Percentiles rank a stretch among this genome's conserved stretches.
Conservation (phyloP, 305 asterid genomes). For the Solanum hybrid region DNA sequence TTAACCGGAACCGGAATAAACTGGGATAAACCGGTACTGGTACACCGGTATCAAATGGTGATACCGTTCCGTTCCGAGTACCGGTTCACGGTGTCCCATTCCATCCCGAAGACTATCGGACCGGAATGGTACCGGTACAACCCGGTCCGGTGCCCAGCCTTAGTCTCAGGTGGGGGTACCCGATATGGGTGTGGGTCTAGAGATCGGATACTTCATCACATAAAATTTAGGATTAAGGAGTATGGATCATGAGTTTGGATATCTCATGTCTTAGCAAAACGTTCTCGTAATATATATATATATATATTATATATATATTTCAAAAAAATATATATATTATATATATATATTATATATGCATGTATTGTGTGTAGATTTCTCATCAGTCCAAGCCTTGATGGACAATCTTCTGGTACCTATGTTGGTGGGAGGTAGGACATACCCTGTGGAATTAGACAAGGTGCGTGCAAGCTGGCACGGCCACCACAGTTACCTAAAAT, state of each 20-base stretch:
- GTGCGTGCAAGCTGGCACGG: not conserved
- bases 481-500: not conserved
- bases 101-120: too few species aligned
- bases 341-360: not conserved
- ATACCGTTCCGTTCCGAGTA: too few species aligned
- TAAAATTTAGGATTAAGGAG: not conserved
- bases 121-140: too few species aligned
- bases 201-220: not conserved
- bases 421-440: not conserved
- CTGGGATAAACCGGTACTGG: too few species aligned
- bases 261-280: not conserved
- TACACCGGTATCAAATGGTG: too few species aligned
- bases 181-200: not conserved
- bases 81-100: too few species aligned
- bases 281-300: not conserved
- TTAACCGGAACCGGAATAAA: too few species aligned
- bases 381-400: not conserved
- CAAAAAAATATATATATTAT: too few species aligned
- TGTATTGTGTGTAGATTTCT: not conserved
- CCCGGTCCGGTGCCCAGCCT: too few species aligned
- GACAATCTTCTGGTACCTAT: not conserved
- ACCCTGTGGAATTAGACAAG: not conserved
- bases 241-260: not conserved
- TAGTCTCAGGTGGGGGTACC: not conserved
- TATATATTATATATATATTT: too few species aligned